Evolutionary conservation across 1,284 basidiomycete genomes (phyloP).

Genomic region (Puccinia triticina): DNA sequence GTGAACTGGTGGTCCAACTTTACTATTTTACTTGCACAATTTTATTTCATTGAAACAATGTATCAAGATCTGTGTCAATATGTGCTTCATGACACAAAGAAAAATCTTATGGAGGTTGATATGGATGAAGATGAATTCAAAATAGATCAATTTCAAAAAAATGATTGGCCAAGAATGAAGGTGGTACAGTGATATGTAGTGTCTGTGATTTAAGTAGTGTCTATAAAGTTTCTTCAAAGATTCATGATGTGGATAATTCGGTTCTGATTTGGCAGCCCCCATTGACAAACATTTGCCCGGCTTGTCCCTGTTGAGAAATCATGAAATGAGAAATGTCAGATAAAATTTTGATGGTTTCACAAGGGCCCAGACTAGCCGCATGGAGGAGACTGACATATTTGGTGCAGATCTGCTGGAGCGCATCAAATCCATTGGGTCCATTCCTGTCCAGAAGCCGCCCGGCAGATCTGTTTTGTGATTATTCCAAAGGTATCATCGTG

Average conservation of each 20-base stretch:
- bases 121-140: neutral
- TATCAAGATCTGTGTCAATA: too few species aligned
- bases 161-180: neutral
- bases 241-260: neutral
- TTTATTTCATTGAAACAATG: too few species aligned
- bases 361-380: neutral
- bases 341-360: neutral
- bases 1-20: too few species aligned
- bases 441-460: neutral
- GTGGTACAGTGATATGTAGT: neutral
- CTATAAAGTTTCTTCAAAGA: neutral
- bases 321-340: neutral
- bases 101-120: neutral
- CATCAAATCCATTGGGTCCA: neutral
- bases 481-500: neutral
- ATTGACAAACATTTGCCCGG: neutral
- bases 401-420: neutral
- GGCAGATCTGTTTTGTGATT: slow-evolving; percentile 4
- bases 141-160: neutral
- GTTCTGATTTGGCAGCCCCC: neutral
- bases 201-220: neutral
- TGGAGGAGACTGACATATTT: neutral
- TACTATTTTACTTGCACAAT: too few species aligned
- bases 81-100: too few species aligned
- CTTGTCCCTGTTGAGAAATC: neutral